Evolutionary conservation across 352 stramenopile genomes (phyloP), one percentile per base, ranked within the genome.

Genomic region (Globisporangium irregulare): DNA sequence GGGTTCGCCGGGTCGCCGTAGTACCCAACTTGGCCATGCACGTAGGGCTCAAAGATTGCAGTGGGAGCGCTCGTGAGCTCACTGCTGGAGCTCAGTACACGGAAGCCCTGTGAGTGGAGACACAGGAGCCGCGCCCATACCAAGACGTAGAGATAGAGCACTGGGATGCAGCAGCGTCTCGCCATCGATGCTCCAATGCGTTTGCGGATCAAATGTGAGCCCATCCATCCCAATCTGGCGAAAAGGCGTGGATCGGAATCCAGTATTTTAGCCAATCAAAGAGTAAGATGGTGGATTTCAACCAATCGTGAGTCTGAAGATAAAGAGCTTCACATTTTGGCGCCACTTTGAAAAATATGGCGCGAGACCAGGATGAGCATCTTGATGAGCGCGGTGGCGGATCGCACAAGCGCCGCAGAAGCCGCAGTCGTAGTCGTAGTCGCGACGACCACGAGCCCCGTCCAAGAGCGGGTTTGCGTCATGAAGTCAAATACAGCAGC

Each of bases 11-110:
- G 81, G 65, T 98, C 87, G 55, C 92, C 89, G 46, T 91, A 93
- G 67, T 90, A 89, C 15, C 89, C 92, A 1, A 95, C 93, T 56
- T 81, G 82, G 18, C 93, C 92, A 8, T 64, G 67, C 7, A 84
- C 86, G 65, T 97, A 97, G 15, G 93, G 92, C 62, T 89, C 76
- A 56, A 98, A 97, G 6, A 80, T 73, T 1, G 85, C 85, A 10
- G 66, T 69, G 10, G 75, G 79, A 5, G 57, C 64, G 1, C 69
- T 64, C 3, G 75, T 36, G 8, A 75, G 73, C 15, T 90, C 79
- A 3, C 55, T 69, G 0, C 63, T 64, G 27, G 75, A 75, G 22
- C 67, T 72, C 12, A 92, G 67, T 51, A 81, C 65, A 5, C 84
- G 80, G 58, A 82, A 92, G 5, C 43, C 55, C 14, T 27, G 18